phyloP scores from a whole-genome alignment of 208 protist genomes.

The Acanthamoeba royreba region DNA sequence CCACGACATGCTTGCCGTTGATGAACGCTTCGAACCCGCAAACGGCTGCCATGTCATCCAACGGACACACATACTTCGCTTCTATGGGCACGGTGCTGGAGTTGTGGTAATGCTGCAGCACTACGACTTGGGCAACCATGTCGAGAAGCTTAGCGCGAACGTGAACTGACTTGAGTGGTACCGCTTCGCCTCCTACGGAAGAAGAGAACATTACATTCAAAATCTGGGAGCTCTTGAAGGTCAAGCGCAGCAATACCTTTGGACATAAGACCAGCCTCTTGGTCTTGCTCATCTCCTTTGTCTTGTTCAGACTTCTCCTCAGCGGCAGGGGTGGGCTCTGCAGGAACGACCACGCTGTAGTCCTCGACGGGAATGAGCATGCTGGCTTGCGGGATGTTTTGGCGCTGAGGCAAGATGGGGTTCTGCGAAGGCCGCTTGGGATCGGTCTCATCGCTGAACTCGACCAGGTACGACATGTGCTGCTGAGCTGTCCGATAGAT shows the following conservation, averaged over 20 bases:
- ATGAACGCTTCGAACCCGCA: constrained; percentile 76
- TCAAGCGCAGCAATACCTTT: not conserved
- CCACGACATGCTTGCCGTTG: constrained; percentile 73
- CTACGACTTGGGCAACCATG: constrained; percentile 54
- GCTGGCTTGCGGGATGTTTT: not conserved
- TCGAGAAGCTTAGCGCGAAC: constrained; percentile 58
- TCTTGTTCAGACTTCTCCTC: not conserved
- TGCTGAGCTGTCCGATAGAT: constrained; percentile 63
- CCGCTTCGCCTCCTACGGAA: not conserved
- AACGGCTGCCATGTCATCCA: constrained; percentile 77
- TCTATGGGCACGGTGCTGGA: not conserved
- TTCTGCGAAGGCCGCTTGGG: not conserved
- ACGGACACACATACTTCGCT: constrained; percentile 72
- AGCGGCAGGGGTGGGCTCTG: not conserved
- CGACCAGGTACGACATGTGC: constrained; percentile 58
- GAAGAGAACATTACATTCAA: too few relatives aligned
- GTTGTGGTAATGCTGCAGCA: constrained; percentile 65
- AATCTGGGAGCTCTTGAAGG: not conserved
- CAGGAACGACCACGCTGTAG: not conserved
- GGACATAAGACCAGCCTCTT: not conserved
- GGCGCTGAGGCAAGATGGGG: not conserved
- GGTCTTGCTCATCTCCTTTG: not conserved
- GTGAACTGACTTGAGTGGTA: constrained; percentile 57
- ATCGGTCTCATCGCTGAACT: constrained; percentile 8
- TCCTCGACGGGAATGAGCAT: not conserved